These are phyloP conservation scores for Dysphania ambrosioides DNA, from an alignment of 148 eudicot genomes.

Conservation along the genomic window DNA sequence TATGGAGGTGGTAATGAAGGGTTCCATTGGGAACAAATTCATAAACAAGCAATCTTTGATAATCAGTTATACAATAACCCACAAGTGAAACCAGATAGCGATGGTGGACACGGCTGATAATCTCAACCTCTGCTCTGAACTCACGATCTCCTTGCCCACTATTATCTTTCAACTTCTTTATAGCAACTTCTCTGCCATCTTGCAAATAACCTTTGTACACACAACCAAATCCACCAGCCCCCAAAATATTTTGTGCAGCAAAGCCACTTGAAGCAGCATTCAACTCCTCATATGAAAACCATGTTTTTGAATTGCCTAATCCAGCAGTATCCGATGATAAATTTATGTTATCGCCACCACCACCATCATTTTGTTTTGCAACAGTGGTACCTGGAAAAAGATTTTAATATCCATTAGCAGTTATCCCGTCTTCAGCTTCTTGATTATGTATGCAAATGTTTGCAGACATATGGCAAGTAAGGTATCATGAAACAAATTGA, in stretches of 20 bases:
- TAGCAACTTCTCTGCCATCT: constrained; percentile 92
- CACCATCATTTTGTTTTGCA: constrained; percentile 33
- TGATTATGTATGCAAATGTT: background rate
- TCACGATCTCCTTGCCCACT: constrained; percentile 98
- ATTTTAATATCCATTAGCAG: background rate
- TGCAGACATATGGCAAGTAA: too few species aligned
- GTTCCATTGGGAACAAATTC: constrained; percentile 84
- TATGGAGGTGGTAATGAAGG: constrained; percentile 83
- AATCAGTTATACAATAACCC: constrained; percentile 84
- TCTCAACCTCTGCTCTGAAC: constrained; percentile 94
- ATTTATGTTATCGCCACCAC: constrained; percentile 42
- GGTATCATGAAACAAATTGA: background rate
- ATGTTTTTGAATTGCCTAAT: constrained; percentile 54
- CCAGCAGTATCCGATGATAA: constrained; percentile 51
- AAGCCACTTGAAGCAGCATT: constrained; percentile 68
- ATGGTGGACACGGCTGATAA: constrained; percentile 91
- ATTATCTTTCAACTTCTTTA: constrained; percentile 79
- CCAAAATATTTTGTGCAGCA: constrained; percentile 61
- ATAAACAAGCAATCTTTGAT: constrained; percentile 80
- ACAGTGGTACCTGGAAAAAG: constrained; percentile 32
- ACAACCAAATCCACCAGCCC: constrained; percentile 93
- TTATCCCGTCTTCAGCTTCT: background rate
- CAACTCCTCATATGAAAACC: constrained; percentile 82
- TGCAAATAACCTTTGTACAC: constrained; percentile 75
- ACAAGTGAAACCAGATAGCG: constrained; percentile 92